Evolutionary conservation across 371 early-diverging fungal species (phyloP).

Genomic region (Rhizopus delemar): DNA sequence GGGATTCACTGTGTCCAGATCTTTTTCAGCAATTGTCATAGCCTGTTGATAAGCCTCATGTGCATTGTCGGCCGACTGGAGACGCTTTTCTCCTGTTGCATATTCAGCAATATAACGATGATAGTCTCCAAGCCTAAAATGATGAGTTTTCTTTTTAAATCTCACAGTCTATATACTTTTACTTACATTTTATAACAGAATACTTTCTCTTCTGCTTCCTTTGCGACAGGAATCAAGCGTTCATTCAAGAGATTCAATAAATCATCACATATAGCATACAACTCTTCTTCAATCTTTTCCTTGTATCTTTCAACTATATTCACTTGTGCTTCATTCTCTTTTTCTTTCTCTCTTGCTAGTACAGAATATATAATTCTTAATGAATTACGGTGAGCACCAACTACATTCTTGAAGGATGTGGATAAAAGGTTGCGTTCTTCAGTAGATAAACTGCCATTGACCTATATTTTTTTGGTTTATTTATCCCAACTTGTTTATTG

Average conservation of each 20-base stretch:
- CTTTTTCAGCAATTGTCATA: conserved; percentile 90
- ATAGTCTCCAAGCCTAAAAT: conserved; percentile 96
- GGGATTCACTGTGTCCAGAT: conserved; percentile 97
- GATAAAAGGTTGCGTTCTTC: conserved; percentile 98
- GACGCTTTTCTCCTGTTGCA: conserved; percentile 82
- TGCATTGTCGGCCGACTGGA: conserved; percentile 84
- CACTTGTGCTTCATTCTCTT: conserved; percentile 84
- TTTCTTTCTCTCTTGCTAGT: conserved; percentile 83
- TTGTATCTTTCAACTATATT: conserved; percentile 91
- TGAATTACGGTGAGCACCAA: too few species aligned
- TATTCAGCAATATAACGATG: conserved; percentile 99
- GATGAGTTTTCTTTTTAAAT: not conserved
- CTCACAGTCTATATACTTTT: not conserved
- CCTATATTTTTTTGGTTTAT: conserved; percentile 16
- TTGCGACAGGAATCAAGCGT: conserved; percentile 84
- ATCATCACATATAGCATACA: conserved; percentile 93
- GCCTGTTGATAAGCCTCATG: conserved; percentile 97
- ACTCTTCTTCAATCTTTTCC: conserved; percentile 90
- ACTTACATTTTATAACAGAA: conserved; percentile 99
- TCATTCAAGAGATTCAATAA: conserved; percentile 89
- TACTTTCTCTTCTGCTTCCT: conserved; percentile 90
- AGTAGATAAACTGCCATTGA: conserved; percentile 79
- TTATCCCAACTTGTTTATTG: not conserved
- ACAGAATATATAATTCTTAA: too few species aligned
- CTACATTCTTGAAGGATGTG: conserved; percentile 98